Conservation (phyloP, 495 filamentous ascomycete genomes). For the Amniculicola lignicola region DNA sequence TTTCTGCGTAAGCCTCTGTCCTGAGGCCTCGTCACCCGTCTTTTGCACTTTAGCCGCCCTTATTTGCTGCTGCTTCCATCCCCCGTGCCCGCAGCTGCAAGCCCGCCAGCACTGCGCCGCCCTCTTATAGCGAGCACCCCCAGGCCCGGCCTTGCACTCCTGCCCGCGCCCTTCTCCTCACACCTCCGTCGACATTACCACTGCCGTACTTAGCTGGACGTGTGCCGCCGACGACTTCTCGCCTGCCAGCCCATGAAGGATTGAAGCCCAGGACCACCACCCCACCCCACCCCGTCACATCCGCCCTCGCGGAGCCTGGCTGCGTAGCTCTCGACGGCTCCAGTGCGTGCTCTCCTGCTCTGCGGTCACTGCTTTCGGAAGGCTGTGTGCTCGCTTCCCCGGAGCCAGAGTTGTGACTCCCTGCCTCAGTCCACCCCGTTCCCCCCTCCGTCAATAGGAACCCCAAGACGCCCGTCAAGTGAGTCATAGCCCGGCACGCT, state of each 20-base stretch:
- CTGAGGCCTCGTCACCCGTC: slow-evolving; percentile 30
- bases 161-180: slow-evolving; percentile 18
- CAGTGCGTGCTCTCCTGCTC: too few species aligned
- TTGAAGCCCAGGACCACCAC: slow-evolving; percentile 3
- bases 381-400: slow-evolving; percentile 27
- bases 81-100: slow-evolving; percentile 1
- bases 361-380: slow-evolving; percentile 21
- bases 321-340: too few species aligned
- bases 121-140: slow-evolving; percentile 29
- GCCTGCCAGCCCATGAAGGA: slow-evolving; percentile 11
- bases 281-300: neutral
- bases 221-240: too few species aligned
- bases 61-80: slow-evolving; percentile 14
- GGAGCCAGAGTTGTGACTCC: slow-evolving; percentile 18
- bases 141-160: neutral
- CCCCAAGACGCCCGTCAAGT: too few species aligned
- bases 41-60: slow-evolving; percentile 25
- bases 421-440: slow-evolving; percentile 13
- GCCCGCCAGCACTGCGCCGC: slow-evolving; percentile 17
- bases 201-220: too few species aligned
- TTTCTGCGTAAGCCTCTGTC: slow-evolving; percentile 16
- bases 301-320: too few species aligned
- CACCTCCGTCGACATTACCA: too few species aligned
- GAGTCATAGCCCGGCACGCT: slow-evolving; percentile 23
- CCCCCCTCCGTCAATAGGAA: too few species aligned